Conservation (phyloP, 2,329 filamentous ascomycete species). For the Penicillium sp. region DNA sequence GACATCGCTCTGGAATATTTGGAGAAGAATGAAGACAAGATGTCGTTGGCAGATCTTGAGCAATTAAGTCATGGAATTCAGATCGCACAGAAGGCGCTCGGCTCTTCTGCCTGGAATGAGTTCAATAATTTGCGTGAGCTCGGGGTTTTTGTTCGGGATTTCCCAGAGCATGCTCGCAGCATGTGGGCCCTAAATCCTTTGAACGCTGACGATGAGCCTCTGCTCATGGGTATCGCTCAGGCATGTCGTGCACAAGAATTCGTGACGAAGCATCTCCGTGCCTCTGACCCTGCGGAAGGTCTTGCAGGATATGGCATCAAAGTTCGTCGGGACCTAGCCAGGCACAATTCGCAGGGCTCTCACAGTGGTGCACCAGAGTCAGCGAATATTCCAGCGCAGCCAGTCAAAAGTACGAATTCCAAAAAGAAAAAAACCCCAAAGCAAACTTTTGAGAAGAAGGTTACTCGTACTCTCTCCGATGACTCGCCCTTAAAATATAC, state of each 20-base stretch:
- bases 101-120: slow-evolving; percentile 62
- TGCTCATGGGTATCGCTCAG: slow-evolving; percentile 59
- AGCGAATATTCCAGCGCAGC: slow-evolving; percentile 13
- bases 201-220: slow-evolving; percentile 42
- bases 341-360: slow-evolving; percentile 16
- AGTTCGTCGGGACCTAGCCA: slow-evolving; percentile 31
- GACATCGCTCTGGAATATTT: slow-evolving; percentile 69
- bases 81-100: slow-evolving; percentile 60
- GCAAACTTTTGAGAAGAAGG: slow-evolving; percentile 32
- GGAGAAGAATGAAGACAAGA: slow-evolving; percentile 57
- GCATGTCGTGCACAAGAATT: slow-evolving; percentile 56
- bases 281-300: slow-evolving; percentile 39
- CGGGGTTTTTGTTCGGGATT: slow-evolving; percentile 67
- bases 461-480: slow-evolving; percentile 28
- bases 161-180: slow-evolving; percentile 60
- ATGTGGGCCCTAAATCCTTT: slow-evolving; percentile 66
- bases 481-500: slow-evolving; percentile 59
- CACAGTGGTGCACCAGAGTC: slow-evolving; percentile 21
- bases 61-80: slow-evolving; percentile 65
- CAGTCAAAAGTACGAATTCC: slow-evolving; percentile 27
- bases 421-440: slow-evolving; percentile 28
- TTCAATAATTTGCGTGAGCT: slow-evolving; percentile 74
- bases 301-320: slow-evolving; percentile 44
- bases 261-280: slow-evolving; percentile 44
- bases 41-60: slow-evolving; percentile 59